phyloP scores from a whole-genome alignment of 306 rosid species.

The Clitoria ternatea region DNA sequence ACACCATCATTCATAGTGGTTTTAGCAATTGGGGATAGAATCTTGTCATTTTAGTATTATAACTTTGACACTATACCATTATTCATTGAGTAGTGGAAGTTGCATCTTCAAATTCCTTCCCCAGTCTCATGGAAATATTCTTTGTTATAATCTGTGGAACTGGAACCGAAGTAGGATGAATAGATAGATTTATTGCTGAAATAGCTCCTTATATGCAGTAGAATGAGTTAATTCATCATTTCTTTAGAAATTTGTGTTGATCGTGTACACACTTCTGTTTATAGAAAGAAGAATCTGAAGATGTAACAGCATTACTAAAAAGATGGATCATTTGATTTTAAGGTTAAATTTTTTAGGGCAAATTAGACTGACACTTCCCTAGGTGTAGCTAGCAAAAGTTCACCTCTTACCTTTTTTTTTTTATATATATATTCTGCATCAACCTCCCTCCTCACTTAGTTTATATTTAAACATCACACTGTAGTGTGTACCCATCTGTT shows the following conservation, averaged over 20 bases:
- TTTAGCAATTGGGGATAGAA: neutral
- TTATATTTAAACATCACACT: too few species aligned
- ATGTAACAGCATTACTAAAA: neutral
- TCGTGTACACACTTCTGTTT: neutral
- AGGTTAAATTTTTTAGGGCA: neutral
- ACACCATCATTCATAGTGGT: neutral
- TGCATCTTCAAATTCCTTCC: neutral
- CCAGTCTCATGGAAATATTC: neutral
- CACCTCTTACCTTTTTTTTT: too few species aligned
- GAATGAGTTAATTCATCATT: neutral
- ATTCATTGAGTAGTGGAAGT: neutral
- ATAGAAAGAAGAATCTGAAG: neutral
- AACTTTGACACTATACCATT: neutral
- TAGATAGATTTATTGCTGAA: neutral
- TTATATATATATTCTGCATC: too few species aligned
- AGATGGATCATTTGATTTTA: neutral
- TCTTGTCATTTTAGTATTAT: too few species aligned
- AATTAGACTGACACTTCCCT: too few species aligned
- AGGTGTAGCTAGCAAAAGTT: too few species aligned
- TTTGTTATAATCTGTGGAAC: neutral
- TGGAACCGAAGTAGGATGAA: neutral
- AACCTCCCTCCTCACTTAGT: too few species aligned
- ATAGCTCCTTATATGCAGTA: neutral
- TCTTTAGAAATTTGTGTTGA: neutral
- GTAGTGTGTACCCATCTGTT: too few species aligned